Evolutionary conservation across 2,329 filamentous ascomycete species (phyloP).

Genomic region (Botrytis paeoniae): DNA sequence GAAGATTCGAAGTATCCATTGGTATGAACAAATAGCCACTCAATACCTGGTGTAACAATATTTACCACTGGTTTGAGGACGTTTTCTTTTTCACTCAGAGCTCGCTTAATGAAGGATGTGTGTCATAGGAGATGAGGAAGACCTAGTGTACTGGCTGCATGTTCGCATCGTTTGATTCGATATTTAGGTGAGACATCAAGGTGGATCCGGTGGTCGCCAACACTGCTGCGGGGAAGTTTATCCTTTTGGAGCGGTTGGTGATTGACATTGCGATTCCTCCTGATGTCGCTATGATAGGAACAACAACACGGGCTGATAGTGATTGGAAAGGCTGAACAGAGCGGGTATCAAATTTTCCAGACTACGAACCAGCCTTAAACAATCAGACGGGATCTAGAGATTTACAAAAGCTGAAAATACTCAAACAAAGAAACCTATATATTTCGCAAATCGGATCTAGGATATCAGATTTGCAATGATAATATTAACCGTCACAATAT

Average conservation of each 20-base stretch:
- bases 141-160: background rate
- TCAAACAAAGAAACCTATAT: conserved; percentile 16
- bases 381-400: background rate
- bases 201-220: conserved; percentile 16
- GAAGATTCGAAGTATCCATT: no score
- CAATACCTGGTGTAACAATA: no score
- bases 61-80: no score
- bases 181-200: conserved; percentile 21
- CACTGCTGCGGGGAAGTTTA: conserved; percentile 18
- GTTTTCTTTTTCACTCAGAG: no score
- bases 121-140: background rate
- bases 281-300: conserved; percentile 10
- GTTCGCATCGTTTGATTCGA: conserved; percentile 16
- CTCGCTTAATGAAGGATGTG: background rate
- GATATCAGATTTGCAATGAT: conserved; percentile 44
- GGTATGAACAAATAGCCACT: no score
- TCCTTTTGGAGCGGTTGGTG: conserved; percentile 17
- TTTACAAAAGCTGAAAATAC: background rate
- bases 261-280: conserved; percentile 21
- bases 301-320: background rate
- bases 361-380: background rate
- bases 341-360: background rate
- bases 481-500: conserved; percentile 45
- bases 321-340: background rate
- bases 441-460: no score